These are phyloP conservation scores for Penicillium fimorum DNA, from an alignment of 495 filamentous ascomycete genomes.

Conservation along the genomic window DNA sequence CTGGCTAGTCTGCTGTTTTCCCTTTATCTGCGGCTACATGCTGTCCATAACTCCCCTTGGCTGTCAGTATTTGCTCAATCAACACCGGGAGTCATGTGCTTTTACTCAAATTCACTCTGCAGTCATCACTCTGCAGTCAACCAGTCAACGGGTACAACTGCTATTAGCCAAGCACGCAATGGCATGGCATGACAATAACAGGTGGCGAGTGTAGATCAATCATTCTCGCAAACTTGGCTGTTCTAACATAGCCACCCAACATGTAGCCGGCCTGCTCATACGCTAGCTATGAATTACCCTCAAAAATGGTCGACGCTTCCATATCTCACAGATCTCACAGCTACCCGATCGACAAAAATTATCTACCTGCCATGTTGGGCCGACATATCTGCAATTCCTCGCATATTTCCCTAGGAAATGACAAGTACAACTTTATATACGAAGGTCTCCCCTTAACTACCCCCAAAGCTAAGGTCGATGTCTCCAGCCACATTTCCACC, in stretches of 20 bases:
- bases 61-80: neutral
- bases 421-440: neutral
- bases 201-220: conserved; percentile 1
- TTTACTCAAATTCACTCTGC: neutral
- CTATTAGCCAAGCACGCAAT: conserved; percentile 1
- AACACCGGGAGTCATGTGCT: neutral
- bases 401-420: neutral
- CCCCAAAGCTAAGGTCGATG: neutral
- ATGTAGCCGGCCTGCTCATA: neutral
- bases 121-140: too few species aligned
- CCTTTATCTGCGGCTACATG: neutral
- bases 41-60: neutral
- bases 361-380: neutral
- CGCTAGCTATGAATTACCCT: neutral
- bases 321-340: neutral
- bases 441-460: neutral
- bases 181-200: neutral
- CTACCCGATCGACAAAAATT: neutral
- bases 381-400: neutral
- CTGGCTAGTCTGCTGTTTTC: neutral
- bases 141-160: neutral
- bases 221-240: neutral
- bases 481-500: neutral
- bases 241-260: neutral
- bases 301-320: neutral